A percentile compares a stretch with the other conserved stretches of the same genome.
Evolutionary conservation across 2,329 filamentous ascomycete genomes (phyloP).

Genomic region (Zymoseptoria brevis): DNA sequence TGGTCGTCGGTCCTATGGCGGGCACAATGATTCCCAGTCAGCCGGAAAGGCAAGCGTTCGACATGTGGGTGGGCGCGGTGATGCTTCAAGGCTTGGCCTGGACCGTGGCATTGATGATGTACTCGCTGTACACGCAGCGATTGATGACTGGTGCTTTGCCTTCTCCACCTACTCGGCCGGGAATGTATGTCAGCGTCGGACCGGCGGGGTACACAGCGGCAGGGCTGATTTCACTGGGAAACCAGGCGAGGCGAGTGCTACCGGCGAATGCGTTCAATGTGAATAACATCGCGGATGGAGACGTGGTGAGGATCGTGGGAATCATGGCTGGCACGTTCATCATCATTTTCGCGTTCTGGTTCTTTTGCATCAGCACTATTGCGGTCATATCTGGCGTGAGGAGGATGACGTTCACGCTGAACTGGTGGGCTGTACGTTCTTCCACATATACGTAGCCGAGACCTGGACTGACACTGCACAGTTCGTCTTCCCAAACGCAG

Average conservation of each 20-base stretch:
- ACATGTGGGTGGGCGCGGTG: slow-evolving; percentile 38
- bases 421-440: slow-evolving; percentile 47
- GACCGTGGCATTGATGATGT: slow-evolving; percentile 38
- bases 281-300: slow-evolving; percentile 25
- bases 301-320: slow-evolving; percentile 35
- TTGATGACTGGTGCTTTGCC: slow-evolving; percentile 39
- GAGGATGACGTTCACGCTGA: slow-evolving; percentile 42
- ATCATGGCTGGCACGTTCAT: slow-evolving; percentile 37
- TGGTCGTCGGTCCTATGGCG: slow-evolving; percentile 34
- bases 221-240: slow-evolving; percentile 42
- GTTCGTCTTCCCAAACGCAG: slow-evolving; percentile 59
- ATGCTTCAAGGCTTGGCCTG: slow-evolving; percentile 42
- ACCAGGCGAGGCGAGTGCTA: slow-evolving; percentile 31
- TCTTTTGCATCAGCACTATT: slow-evolving; percentile 39
- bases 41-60: slow-evolving; percentile 24
- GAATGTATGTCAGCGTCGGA: slow-evolving; percentile 48
- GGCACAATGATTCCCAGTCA: slow-evolving; percentile 31
- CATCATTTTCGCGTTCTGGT: slow-evolving; percentile 45
- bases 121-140: slow-evolving; percentile 36
- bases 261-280: slow-evolving; percentile 29
- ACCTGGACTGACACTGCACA: background rate
- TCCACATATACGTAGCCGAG: background rate
- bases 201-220: slow-evolving; percentile 37
- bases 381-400: slow-evolving; percentile 32
- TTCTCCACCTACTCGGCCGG: slow-evolving; percentile 33